Evolutionary conservation across 371 early-diverging fungal genomes (phyloP), one percentile per base, ranked within the genome.

Genomic region (Saksenaea oblongispora): DNA sequence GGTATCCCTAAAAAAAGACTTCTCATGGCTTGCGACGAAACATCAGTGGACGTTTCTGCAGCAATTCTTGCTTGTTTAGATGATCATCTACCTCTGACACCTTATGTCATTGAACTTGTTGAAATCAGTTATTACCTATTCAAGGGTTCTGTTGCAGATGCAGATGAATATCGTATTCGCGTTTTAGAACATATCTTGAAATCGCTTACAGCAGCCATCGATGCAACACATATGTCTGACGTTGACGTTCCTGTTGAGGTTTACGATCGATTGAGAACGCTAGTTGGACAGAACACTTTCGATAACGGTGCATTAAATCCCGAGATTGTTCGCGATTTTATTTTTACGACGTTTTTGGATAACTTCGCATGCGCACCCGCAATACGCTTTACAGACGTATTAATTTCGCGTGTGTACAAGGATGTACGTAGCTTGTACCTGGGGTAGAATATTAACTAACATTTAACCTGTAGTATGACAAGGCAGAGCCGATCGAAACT

Each of bases 281-380:
- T 61, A 22, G 42, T 24, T 2, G 1, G 26, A 2, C 28, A 36
- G 41, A 28, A 27, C 9, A 35, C 57, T 1, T 59, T 73, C 2
- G 56, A 67, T 22, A 73, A 68, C 63, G 39, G 62, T 8, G 9
- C 18, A 2, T 37, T 82, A 5, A 67, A 82, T 37, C 22, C 64
- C 1, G 83, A 82, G 28, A 60, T 61, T 44, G 69, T 82, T 1
- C 81, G 82, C 14, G 83, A 84, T 54, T 79, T 65, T 61, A 61
- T 82, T 3, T 64, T 84, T 17, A 72, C 71, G 0, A 71, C 74
- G 0, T 41, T 84, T 9, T 69, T 82, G 58, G 83, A 84, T 37
- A 76, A 74, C 27, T 55, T 84, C 1, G 64, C 59, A 1, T 59
- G 78, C 54, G 62, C 79, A n/a, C 56, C 68, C 17, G 75, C 81